These are phyloP conservation scores for Jaltomata sinuosa DNA, from an alignment of 257 asterid species.

Conservation along the genomic window DNA sequence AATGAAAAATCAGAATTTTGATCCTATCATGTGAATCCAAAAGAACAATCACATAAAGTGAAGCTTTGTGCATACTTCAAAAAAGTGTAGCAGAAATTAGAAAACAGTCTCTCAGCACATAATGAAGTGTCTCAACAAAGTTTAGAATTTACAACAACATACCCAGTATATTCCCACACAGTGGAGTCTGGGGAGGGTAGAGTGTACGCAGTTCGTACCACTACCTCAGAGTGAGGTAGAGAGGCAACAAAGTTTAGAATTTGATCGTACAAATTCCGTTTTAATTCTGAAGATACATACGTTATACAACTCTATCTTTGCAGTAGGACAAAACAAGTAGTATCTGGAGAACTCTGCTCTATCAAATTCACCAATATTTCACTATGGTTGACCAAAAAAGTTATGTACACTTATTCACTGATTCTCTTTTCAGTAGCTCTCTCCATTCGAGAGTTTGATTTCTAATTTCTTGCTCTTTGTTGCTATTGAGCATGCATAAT, in stretches of 20 bases:
- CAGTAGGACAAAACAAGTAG: constrained; percentile 6
- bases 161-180: too few relatives aligned
- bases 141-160: too few relatives aligned
- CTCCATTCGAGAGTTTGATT: constrained; percentile 6
- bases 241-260: neutral
- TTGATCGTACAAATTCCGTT: constrained; percentile 2
- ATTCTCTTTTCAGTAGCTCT: neutral
- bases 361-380: constrained; percentile 1
- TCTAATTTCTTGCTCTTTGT: constrained; percentile 6
- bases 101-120: neutral
- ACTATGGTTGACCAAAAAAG: constrained; percentile 3
- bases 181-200: too few relatives aligned
- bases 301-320: neutral
- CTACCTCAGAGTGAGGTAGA: too few relatives aligned
- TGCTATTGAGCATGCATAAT: constrained; percentile 2
- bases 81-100: neutral
- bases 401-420: constrained; percentile 25
- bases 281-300: neutral
- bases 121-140: neutral
- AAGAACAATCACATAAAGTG: neutral
- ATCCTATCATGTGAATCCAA: neutral
- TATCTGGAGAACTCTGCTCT: neutral
- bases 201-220: too few relatives aligned
- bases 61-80: neutral
- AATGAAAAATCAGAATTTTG: neutral